Percentiles rank a stretch among this genome's conserved stretches.
These are phyloP conservation scores for Glycine latifolia DNA, from an alignment of 306 rosid species.

Conservation along the genomic window DNA sequence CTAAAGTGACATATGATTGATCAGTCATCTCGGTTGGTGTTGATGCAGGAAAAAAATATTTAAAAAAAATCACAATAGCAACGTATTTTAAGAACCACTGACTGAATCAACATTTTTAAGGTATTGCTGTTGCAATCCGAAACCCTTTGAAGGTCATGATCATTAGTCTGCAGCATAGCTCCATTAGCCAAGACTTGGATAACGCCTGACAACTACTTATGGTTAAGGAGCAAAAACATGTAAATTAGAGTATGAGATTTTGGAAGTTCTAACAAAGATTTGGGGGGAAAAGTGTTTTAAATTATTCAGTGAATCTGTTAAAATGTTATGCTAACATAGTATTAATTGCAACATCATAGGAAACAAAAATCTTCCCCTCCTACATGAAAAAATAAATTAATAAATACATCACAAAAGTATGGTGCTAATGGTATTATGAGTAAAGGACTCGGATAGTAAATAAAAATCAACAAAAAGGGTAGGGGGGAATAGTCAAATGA, in stretches of 20 bases:
- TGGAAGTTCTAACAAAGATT: neutral
- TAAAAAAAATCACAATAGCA: neutral
- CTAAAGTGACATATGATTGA: too few relatives aligned
- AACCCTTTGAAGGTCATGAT: conserved; percentile 59
- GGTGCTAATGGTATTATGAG: neutral
- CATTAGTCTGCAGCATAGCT: conserved; percentile 58
- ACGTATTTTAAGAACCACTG: conserved; percentile 39
- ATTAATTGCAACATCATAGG: conserved; percentile 2
- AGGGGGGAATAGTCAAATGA: neutral
- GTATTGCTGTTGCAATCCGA: conserved; percentile 53
- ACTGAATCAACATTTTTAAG: conserved; percentile 50
- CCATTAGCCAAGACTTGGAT: conserved; percentile 55
- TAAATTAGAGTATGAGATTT: conserved; percentile 12
- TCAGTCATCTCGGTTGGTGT: too few relatives aligned
- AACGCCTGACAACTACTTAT: conserved; percentile 52
- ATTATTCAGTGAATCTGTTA: conserved; percentile 29
- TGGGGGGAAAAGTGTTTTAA: neutral
- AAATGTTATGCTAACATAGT: conserved; percentile 31
- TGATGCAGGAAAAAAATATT: too few relatives aligned
- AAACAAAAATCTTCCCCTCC: conserved; percentile 7
- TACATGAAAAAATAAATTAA: neutral
- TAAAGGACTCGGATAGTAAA: conserved; percentile 7
- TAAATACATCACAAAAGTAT: conserved; percentile 21
- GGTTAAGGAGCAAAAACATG: conserved; percentile 64
- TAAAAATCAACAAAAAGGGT: conserved; percentile 7